Base-by-base conservation (phyloP, 768 basidiomycete species). In the Sarcodon sp. region DNA sequence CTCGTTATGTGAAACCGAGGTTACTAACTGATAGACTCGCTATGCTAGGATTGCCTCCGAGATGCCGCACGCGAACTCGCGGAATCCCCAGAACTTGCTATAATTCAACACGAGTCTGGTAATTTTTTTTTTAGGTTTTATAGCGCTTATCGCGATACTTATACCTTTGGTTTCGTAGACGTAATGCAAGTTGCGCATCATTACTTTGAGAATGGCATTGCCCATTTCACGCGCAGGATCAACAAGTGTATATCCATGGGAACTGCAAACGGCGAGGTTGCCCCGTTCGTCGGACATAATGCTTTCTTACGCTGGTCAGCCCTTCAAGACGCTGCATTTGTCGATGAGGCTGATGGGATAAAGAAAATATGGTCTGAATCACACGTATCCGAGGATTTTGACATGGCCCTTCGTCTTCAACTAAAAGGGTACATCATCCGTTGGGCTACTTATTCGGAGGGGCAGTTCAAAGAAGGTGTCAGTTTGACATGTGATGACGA, bases 261-360 rank as follows among this genome's bases (percentile, higher is more conserved):
- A 12, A 80, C 78, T 55, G 82, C 86, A 2, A 88, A 88, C 53
- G 86, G 86, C 32, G 85, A 88, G 58, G 76, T 87, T 21, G 81
- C 81, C 43, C 86, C 87, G 1, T 88, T 88, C 55, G 87, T 89
- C 47, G 87, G 87, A 3, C 87, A 90, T 61, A 88, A 90, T 51
- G 87, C 88, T 6, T 94, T 92, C 64, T 69, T 93, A 44, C 79
- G 89, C 15, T 93, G 90, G 90, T 77, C 79, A 2, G 90, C 90
- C 1, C 67, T 92, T 18, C 90, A 93, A 61, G 90, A 92, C 51
- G 86, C 87, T 0, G 76, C 84, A 15, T 85, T 85, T 50, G 59
- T 81, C 41, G 86, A 91, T 57, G 59, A 68, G 4, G 76, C 64
- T 4, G 84, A 86, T 57, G 76, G 74, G 1, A 57, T 75, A 34